Conservation (phyloP, 495 filamentous ascomycete genomes). For the Talaromyces thailandensis region DNA sequence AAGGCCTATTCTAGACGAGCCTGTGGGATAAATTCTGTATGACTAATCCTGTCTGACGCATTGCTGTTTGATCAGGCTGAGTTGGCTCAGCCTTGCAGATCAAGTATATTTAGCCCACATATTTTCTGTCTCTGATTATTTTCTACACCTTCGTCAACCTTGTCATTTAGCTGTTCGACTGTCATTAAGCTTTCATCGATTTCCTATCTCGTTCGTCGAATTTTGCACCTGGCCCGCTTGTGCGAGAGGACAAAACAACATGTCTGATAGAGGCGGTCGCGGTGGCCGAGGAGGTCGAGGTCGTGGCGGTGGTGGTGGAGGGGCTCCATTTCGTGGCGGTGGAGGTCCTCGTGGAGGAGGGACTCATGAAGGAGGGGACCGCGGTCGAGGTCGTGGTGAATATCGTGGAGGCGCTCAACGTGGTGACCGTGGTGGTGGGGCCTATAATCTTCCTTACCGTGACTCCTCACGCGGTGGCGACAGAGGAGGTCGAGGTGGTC, state of each 20-base stretch:
- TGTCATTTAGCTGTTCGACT: background rate
- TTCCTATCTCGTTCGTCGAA: background rate
- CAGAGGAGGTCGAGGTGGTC: slow-evolving; percentile 8
- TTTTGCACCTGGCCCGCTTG: background rate
- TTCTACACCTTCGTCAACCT: background rate
- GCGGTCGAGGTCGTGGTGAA: slow-evolving; percentile 13
- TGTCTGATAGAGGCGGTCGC: slow-evolving; percentile 10
- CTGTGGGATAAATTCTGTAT: background rate
- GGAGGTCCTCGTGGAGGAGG: background rate
- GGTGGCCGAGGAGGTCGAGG: slow-evolving; percentile 17
- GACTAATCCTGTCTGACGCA: background rate
- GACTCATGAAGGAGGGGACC: background rate
- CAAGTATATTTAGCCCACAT: background rate
- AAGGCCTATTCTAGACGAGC: background rate
- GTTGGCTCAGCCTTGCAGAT: background rate
- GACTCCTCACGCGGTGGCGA: background rate
- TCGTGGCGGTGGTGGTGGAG: slow-evolving; percentile 8
- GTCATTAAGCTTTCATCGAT: background rate
- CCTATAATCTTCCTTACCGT: background rate
- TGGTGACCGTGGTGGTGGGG: slow-evolving; percentile 1
- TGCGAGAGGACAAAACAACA: background rate
- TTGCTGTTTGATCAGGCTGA: background rate
- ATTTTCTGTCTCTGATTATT: background rate
- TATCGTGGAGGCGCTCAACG: slow-evolving; percentile 2
- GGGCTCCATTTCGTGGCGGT: background rate